A percentile compares a stretch with the other conserved stretches of the same genome.
Evolutionary conservation across 768 basidiomycete genomes (phyloP).

Genomic region (Phlebiopsis gigantea): DNA sequence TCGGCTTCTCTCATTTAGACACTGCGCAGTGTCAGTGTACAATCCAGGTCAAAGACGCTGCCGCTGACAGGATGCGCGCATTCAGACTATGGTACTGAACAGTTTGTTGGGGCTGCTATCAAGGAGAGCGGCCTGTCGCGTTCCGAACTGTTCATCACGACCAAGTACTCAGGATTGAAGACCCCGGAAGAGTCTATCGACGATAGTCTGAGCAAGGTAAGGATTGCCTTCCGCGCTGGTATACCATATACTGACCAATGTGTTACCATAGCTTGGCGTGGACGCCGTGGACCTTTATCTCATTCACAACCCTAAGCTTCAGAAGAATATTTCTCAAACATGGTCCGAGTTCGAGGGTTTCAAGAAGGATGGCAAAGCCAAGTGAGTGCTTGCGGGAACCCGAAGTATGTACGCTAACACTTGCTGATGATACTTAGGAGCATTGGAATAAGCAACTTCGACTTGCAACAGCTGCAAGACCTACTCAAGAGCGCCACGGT

Average conservation of each 20-base stretch:
- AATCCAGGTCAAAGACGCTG: not conserved
- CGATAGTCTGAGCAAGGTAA: conserved; percentile 48
- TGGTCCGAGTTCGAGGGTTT: conserved; percentile 59
- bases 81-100: conserved; percentile 33
- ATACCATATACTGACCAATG: not conserved
- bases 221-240: conserved; percentile 3
- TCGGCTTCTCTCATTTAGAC: conserved; percentile 60
- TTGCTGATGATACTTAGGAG: conserved; percentile 37
- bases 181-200: conserved; percentile 35
- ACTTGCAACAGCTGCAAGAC: conserved; percentile 42
- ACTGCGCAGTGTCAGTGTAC: conserved; percentile 48
- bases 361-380: conserved; percentile 36
- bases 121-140: conserved; percentile 31
- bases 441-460: conserved; percentile 72
- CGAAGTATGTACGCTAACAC: too few relatives aligned
- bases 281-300: conserved; percentile 66
- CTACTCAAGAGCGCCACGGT: conserved; percentile 46
- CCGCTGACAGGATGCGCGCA: not conserved
- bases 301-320: conserved; percentile 44
- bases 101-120: conserved; percentile 32
- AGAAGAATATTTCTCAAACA: conserved; percentile 29
- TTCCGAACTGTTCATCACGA: conserved; percentile 33
- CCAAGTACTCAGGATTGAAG: conserved; percentile 42
- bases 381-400: conserved; percentile 22
- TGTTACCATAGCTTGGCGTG: conserved; percentile 45